Percentiles rank a stretch among this genome's conserved stretches.
phyloP scores from a whole-genome alignment of 176 grass and related monocot species.

The Coix lacrymajobi region DNA sequence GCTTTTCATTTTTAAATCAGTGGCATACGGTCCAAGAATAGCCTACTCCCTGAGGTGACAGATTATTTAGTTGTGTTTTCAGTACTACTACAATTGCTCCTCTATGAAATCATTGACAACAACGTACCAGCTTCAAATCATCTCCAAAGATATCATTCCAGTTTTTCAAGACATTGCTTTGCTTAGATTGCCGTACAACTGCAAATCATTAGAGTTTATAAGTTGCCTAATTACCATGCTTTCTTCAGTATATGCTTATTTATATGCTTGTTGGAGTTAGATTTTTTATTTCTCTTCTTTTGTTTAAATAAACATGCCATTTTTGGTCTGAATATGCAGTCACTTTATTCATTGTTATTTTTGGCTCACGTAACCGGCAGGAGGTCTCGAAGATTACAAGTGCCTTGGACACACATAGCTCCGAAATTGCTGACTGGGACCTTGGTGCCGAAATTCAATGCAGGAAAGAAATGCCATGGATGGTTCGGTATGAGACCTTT shows the following conservation, averaged over 20 bases:
- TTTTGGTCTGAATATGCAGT: neutral
- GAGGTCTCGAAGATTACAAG: constrained; percentile 81
- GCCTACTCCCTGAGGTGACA: no score
- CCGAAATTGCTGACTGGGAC: constrained; percentile 93
- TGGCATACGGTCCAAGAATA: no score
- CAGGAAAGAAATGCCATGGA: constrained; percentile 56
- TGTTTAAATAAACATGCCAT: neutral
- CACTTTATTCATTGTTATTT: neutral
- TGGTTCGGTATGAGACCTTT: constrained; percentile 41
- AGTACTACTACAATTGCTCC: no score
- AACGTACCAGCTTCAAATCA: no score
- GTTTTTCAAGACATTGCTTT: no score
- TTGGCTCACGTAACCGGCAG: constrained; percentile 54
- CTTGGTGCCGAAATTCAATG: constrained; percentile 78
- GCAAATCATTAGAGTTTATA: no score
- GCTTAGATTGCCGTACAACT: no score
- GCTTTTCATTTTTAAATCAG: no score
- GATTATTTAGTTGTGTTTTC: no score
- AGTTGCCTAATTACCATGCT: no score
- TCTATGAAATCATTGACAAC: no score
- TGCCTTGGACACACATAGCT: constrained; percentile 64
- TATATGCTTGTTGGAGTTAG: neutral
- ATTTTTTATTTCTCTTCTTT: neutral
- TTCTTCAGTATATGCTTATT: neutral
- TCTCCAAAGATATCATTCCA: no score